phyloP scores from a whole-genome alignment of 106 monocot genomes.

The Apostasia shenzhenica region DNA sequence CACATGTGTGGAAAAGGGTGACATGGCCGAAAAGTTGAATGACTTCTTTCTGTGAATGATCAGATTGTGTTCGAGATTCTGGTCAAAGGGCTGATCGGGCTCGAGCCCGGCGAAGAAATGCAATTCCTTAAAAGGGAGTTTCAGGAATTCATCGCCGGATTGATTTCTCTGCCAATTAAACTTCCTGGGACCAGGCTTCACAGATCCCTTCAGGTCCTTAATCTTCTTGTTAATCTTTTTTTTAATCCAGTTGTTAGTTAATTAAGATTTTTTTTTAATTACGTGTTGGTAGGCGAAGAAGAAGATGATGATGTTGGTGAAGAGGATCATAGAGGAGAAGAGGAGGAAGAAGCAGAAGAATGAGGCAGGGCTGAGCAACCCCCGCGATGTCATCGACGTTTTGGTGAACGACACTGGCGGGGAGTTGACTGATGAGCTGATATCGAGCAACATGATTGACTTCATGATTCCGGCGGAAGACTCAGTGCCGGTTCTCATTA shows the following conservation, averaged over 20 bases:
- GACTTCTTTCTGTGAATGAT: too few relatives aligned
- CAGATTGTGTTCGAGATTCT: conserved; percentile 84
- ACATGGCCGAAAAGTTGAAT: too few relatives aligned
- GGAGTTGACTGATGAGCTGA: conserved; percentile 69
- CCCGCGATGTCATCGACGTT: conserved; percentile 64
- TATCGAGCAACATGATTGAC: conserved; percentile 88
- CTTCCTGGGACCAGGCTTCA: conserved; percentile 71
- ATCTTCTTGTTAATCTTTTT: not conserved
- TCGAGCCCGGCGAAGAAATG: conserved; percentile 68
- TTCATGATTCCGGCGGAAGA: conserved; percentile 96
- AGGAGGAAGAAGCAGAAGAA: conserved; percentile 12
- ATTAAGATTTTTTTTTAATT: not conserved
- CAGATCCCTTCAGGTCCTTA: conserved; percentile 61
- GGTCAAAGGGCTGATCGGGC: conserved; percentile 65
- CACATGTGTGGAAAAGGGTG: conserved; percentile 1
- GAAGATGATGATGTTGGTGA: conserved; percentile 60
- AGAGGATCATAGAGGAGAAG: conserved; percentile 53
- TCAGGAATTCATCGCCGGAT: conserved; percentile 78
- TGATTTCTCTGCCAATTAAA: conserved; percentile 86
- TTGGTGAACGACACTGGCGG: conserved; percentile 45
- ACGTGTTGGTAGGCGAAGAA: conserved; percentile 29
- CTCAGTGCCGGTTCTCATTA: conserved; percentile 83
- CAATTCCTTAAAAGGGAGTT: conserved; percentile 66
- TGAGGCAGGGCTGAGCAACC: not conserved
- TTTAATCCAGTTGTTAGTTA: not conserved